Conservation (phyloP, 805 yeast species). For the Cyberlindnera subsufficiens region DNA sequence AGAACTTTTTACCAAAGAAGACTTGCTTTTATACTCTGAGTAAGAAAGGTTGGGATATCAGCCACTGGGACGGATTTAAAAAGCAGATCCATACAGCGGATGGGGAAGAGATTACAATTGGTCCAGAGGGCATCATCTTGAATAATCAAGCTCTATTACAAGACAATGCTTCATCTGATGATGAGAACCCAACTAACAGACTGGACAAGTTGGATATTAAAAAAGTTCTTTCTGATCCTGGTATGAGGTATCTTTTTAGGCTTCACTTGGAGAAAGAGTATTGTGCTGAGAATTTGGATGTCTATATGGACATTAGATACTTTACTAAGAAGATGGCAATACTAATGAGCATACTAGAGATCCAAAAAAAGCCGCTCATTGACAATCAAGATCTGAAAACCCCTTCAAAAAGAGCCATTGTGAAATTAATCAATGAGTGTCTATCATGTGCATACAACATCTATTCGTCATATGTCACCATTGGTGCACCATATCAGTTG, state of each 20-base stretch:
- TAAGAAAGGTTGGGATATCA: conserved; percentile 33
- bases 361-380: conserved; percentile 13
- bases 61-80: conserved; percentile 26
- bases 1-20: conserved; percentile 28
- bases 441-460: conserved; percentile 57
- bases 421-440: conserved; percentile 46
- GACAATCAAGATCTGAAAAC: conserved; percentile 7
- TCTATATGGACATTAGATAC: conserved; percentile 52
- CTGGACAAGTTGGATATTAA: conserved; percentile 19
- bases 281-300: conserved; percentile 75
- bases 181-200: conserved; percentile 1
- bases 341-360: conserved; percentile 35
- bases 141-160: conserved; percentile 12
- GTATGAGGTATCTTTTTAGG: conserved; percentile 60
- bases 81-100: conserved; percentile 10
- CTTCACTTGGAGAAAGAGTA: conserved; percentile 56
- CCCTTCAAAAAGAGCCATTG: conserved; percentile 25
- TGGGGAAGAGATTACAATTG: conserved; percentile 13
- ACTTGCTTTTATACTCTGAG: conserved; percentile 39
- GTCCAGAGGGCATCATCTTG: conserved; percentile 9
- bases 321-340: conserved; percentile 41
- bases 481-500: conserved; percentile 62
- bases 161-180: conserved; percentile 15
- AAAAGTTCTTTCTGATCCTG: conserved; percentile 65
- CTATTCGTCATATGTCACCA: conserved; percentile 57